Conservation (phyloP, 805 yeast species). For the Saccharomycopsis oosterbeekiorum region DNA sequence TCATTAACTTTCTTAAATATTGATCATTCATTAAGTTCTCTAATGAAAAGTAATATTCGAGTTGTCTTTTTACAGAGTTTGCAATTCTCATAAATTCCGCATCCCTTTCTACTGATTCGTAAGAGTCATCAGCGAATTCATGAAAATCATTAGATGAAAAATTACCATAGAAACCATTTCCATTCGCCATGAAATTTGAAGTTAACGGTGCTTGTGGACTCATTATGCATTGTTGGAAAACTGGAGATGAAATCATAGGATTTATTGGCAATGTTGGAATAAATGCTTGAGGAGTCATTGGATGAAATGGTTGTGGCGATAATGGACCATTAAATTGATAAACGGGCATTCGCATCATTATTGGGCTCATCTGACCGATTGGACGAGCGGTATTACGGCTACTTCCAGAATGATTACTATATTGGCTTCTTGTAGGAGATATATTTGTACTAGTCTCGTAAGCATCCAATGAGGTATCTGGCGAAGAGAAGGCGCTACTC, state of each 20-base stretch:
- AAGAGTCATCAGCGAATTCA: background rate
- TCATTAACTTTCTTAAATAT: constrained; percentile 75
- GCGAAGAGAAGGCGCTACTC: background rate
- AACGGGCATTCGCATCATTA: background rate
- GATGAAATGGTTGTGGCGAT: background rate
- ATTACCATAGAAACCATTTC: background rate
- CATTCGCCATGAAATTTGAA: background rate
- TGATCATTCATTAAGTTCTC: constrained; percentile 83
- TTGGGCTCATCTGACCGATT: background rate
- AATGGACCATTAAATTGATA: background rate
- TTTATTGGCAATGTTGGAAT: background rate
- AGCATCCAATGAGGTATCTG: background rate
- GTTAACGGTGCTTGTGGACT: background rate
- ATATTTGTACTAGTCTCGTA: background rate
- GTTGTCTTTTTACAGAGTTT: constrained; percentile 39
- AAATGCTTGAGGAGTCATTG: background rate
- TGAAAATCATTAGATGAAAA: background rate
- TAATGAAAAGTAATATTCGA: constrained; percentile 83
- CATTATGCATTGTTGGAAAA: background rate
- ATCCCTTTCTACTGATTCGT: background rate
- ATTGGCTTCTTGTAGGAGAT: background rate
- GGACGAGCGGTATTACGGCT: background rate
- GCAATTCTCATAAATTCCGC: background rate
- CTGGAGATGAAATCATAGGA: background rate
- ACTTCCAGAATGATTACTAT: background rate